Evolutionary conservation across 306 rosid species (phyloP).

Genomic region (Castanopsis chinensis): DNA sequence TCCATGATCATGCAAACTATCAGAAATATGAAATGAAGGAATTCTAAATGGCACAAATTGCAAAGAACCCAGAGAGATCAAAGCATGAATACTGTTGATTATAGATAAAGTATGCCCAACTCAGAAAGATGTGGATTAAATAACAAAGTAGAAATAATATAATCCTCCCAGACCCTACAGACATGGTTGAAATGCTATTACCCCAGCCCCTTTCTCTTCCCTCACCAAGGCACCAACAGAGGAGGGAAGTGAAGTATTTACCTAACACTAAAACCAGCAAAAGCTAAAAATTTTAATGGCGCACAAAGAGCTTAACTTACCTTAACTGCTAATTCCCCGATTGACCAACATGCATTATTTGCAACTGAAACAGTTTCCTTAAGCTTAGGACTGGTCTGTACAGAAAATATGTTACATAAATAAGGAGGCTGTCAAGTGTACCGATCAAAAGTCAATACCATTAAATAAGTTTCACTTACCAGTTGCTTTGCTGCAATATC

Average conservation of each 20-base stretch:
- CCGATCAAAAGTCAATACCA: background rate
- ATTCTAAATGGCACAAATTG: background rate
- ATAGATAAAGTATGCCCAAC: background rate
- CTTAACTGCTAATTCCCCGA: conserved; percentile 96
- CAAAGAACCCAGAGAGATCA: background rate
- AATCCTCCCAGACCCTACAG: background rate
- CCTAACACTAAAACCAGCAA: background rate
- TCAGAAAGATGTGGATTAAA: background rate
- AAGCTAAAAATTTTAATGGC: background rate
- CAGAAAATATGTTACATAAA: conserved; percentile 20
- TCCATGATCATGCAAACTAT: background rate
- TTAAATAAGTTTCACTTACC: conserved; percentile 51
- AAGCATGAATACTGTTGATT: background rate
- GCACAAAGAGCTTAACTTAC: conserved; percentile 38
- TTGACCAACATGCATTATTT: conserved; percentile 99
- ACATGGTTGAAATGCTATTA: background rate
- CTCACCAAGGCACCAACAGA: background rate
- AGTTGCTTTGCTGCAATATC: conserved; percentile 84
- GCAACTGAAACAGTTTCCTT: conserved; percentile 89
- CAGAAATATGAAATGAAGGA: background rate
- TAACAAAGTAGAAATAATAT: background rate
- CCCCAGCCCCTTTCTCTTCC: no score
- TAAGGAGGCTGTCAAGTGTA: conserved; percentile 18
- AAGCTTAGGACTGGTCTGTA: conserved; percentile 76
- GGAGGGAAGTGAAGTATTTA: background rate